phyloP scores from a whole-genome alignment of 768 basidiomycete species.

The Phlebiopsis gigantea region DNA sequence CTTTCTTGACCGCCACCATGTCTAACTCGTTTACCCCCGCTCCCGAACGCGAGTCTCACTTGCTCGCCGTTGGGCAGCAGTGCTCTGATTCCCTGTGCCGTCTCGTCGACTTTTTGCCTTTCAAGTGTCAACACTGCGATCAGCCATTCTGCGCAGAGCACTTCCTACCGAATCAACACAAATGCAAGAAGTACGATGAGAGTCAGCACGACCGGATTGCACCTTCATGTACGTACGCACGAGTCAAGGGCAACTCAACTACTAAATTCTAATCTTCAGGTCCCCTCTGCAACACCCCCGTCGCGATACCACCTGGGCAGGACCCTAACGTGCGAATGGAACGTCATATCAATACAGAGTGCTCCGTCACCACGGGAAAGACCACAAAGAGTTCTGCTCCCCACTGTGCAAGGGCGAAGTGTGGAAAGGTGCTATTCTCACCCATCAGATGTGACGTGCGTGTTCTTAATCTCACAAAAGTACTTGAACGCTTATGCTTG shows the following conservation, averaged over 20 bases:
- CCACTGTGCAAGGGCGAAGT: conserved; percentile 54
- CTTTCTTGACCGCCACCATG: conserved; percentile 19
- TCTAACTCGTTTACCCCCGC: conserved; percentile 20
- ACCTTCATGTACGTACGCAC: conserved; percentile 56
- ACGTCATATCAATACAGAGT: conserved; percentile 59
- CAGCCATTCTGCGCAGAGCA: conserved; percentile 74
- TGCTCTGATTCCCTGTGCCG: conserved; percentile 64
- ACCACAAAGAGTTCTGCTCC: conserved; percentile 44
- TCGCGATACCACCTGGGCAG: conserved; percentile 70
- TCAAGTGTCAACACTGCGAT: conserved; percentile 80
- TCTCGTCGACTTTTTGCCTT: conserved; percentile 79
- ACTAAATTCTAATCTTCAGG: conserved; percentile 33
- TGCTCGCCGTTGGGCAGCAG: conserved; percentile 65
- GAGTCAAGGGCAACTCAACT: not conserved
- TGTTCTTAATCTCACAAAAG: conserved; percentile 15
- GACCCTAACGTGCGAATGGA: conserved; percentile 85
- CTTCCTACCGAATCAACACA: conserved; percentile 63
- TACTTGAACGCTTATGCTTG: not conserved
- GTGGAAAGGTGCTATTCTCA: conserved; percentile 68
- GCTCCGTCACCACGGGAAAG: conserved; percentile 65
- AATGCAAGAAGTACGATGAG: conserved; percentile 67
- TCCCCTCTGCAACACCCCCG: conserved; percentile 71
- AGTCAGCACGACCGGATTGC: conserved; percentile 68
- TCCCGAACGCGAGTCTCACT: conserved; percentile 42
- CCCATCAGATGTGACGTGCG: conserved; percentile 73